A percentile compares a stretch with the other conserved stretches of the same genome.
Evolutionary conservation across 1,284 basidiomycete species (phyloP).

Genomic region (Gymnopus androsaceus): DNA sequence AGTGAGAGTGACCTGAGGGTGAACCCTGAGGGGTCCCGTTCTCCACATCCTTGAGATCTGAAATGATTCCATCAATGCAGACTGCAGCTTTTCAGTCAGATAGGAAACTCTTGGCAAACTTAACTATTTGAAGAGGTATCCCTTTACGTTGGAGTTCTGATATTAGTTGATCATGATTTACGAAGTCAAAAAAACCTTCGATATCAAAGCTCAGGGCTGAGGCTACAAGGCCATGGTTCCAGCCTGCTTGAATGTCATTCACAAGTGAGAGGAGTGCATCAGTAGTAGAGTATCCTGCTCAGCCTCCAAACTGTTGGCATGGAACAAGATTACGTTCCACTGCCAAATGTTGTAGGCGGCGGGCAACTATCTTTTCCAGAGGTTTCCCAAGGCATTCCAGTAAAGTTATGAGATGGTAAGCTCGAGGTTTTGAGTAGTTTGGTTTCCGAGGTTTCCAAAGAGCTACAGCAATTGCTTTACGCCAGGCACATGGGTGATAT

Average conservation of each 20-base stretch:
- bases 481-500: constrained; percentile 24
- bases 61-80: constrained; percentile 24
- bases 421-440: constrained; percentile 28
- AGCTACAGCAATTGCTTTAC: constrained; percentile 27
- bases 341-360: constrained; percentile 14
- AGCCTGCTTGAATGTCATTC: constrained; percentile 29
- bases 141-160: constrained; percentile 14
- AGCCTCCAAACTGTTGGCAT: constrained; percentile 27
- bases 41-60: constrained; percentile 22
- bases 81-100: constrained; percentile 24
- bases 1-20: constrained; percentile 27
- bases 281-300: constrained; percentile 22
- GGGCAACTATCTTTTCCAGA: constrained; percentile 28
- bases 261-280: constrained; percentile 27
- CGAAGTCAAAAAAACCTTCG: constrained; percentile 32
- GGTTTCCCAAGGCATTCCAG: constrained; percentile 31
- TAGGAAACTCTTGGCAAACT: constrained; percentile 19
- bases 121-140: constrained; percentile 19
- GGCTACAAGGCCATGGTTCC: constrained; percentile 23
- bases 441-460: constrained; percentile 15
- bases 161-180: constrained; percentile 24
- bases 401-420: constrained; percentile 29
- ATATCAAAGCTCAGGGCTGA: constrained; percentile 32
- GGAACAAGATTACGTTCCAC: constrained; percentile 24
- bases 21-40: constrained; percentile 30